These are phyloP conservation scores for Daedalea quercina DNA, from an alignment of 768 basidiomycete species.

Conservation along the genomic window DNA sequence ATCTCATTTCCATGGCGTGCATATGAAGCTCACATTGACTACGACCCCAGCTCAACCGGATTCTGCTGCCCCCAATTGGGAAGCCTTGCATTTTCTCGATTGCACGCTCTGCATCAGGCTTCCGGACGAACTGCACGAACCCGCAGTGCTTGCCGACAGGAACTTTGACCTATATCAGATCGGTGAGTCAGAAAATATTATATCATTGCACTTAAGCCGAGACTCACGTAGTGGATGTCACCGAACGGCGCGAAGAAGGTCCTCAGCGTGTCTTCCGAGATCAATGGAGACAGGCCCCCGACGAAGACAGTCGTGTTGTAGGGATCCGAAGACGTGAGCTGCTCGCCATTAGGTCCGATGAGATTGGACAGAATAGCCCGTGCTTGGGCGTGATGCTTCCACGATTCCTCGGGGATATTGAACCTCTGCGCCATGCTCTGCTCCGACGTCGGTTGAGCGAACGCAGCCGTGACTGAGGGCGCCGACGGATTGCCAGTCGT, in stretches of 20 bases:
- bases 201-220: slow-evolving; percentile 1
- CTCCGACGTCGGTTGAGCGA: slow-evolving; percentile 39
- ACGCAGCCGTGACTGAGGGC: slow-evolving; percentile 31
- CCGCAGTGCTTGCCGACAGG: slow-evolving; percentile 94
- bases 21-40: slow-evolving; percentile 66
- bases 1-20: background rate
- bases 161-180: slow-evolving; percentile 73
- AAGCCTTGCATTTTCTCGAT: slow-evolving; percentile 98
- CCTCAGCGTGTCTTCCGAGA: slow-evolving; percentile 85
- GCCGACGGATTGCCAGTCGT: slow-evolving; percentile 19
- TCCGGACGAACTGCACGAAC: slow-evolving; percentile 91
- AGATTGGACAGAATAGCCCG: slow-evolving; percentile 77
- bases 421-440: slow-evolving; percentile 41
- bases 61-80: slow-evolving; percentile 86
- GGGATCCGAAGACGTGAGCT: slow-evolving; percentile 85
- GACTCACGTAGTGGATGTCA: slow-evolving; percentile 82
- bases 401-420: slow-evolving; percentile 65
- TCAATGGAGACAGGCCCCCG: slow-evolving; percentile 81
- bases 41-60: slow-evolving; percentile 88
- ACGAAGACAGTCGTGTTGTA: slow-evolving; percentile 96
- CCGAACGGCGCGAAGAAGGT: slow-evolving; percentile 92
- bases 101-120: slow-evolving; percentile 85
- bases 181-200: background rate
- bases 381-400: slow-evolving; percentile 82
- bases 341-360: slow-evolving; percentile 82